Evolutionary conservation across 495 filamentous ascomycete species (phyloP).

Genomic region (Pseudevernia furfuracea): DNA sequence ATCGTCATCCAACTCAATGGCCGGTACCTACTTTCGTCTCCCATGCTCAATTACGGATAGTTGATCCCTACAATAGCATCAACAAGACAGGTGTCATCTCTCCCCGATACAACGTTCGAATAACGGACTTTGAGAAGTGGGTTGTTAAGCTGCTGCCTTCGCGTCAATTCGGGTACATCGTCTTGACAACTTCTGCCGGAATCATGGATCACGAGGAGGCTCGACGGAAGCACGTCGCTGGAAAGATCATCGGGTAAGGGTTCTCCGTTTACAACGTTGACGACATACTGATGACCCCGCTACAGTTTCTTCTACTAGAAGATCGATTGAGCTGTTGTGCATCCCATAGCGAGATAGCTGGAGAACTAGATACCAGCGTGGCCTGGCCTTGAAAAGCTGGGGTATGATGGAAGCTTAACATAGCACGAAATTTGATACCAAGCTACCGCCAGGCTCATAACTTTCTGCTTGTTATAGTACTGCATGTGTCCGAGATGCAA

Average conservation of each 20-base stretch:
- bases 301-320: conserved; percentile 19
- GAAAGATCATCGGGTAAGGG: conserved; percentile 58
- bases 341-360: background rate
- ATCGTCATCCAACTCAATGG: conserved; percentile 93
- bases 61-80: conserved; percentile 44
- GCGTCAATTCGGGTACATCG: conserved; percentile 99
- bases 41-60: background rate
- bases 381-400: background rate
- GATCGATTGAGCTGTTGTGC: background rate
- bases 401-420: background rate
- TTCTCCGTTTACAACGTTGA: background rate
- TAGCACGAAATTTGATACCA: background rate
- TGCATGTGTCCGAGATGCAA: background rate
- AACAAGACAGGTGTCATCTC: conserved; percentile 99
- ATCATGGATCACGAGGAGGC: conserved; percentile 99
- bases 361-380: background rate
- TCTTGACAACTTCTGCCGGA: conserved; percentile 95
- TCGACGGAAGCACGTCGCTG: conserved; percentile 90
- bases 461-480: background rate
- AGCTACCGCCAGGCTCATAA: background rate
- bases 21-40: conserved; percentile 37
- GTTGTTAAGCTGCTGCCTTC: conserved; percentile 95
- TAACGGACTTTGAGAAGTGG: conserved; percentile 97
- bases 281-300: background rate
- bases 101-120: conserved; percentile 96